Base-by-base conservation (phyloP, 768 basidiomycete genomes). In the Clitopilus passeckerianus region DNA sequence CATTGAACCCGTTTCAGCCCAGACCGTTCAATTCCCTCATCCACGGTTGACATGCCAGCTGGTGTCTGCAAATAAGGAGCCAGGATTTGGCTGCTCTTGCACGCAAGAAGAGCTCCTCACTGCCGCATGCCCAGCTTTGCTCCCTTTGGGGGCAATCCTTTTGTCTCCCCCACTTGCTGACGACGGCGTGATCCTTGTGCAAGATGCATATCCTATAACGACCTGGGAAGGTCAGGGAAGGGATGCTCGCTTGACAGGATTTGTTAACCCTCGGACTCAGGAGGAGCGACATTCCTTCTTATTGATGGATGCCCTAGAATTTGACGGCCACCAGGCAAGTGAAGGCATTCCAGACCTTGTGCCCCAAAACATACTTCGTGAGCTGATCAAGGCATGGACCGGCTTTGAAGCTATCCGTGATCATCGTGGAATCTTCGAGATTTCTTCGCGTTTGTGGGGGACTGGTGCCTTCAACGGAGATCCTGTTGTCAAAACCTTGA, bases 81-180 rank as follows among this genome's bases (percentile, higher is more conserved):
- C 71, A 6, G 71, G 73, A 16, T 76, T 73, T 56, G 71, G 73
- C 24, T 37, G 69, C 35, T 65, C 71, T 16, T 70, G 68, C 57
- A 74, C 73, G 8, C 74, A 74, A 60, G 72, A 74, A 58, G 72
- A 72, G 46, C 63, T 72, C 12, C 57, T 72, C 20, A 71, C 71
- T 12, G 68, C 65, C n/a, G 66, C 70, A 15, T 73, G 70, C 56
- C 70, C 70, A 9, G 63, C 66, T 6, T 58, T 72, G 35, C 61
- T 74, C 18, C 64, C 66, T 23, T 58, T 72, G 41, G 70, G 68
- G 12, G 72, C 71, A 43, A 59, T 75, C 27, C 62, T 73, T 34
- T 34, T 76, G 30, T 65, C 68, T 5, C 70, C 73, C 33, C 70
- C 71, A 20, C 53, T 72, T 34, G 62, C 70, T 30, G 57, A 69